Percentiles rank a stretch among this genome's conserved stretches.
Evolutionary conservation across 306 rosid genomes (phyloP).

Genomic region (Prunus dulcis): DNA sequence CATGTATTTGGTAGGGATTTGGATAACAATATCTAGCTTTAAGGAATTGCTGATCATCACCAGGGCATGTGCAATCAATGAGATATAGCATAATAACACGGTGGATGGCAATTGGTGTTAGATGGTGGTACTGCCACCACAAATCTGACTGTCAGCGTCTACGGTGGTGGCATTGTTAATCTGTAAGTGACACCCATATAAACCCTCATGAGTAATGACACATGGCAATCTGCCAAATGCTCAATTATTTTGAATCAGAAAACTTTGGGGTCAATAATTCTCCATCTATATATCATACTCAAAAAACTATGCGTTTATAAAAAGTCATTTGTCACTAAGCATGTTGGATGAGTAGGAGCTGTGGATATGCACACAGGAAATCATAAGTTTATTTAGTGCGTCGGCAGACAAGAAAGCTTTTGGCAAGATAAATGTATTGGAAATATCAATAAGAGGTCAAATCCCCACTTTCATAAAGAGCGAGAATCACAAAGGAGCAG

Average conservation of each 20-base stretch:
- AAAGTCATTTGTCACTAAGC: constrained; percentile 21
- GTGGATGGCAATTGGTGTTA: background rate
- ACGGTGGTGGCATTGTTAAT: constrained; percentile 18
- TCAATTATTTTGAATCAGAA: background rate
- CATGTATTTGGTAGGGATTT: constrained; percentile 13
- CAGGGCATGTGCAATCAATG: background rate
- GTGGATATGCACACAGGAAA: constrained; percentile 27
- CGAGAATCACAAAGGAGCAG: constrained; percentile 21
- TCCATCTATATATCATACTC: constrained; percentile 8
- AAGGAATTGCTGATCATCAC: background rate
- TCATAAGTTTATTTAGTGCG: constrained; percentile 17
- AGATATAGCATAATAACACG: constrained; percentile 10
- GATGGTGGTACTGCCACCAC: background rate
- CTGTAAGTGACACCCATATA: constrained; percentile 15
- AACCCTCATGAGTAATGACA: background rate
- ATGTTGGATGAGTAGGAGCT: constrained; percentile 26
- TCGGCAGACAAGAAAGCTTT: constrained; percentile 31
- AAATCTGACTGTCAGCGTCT: background rate
- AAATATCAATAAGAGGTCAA: constrained; percentile 28
- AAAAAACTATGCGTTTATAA: constrained; percentile 5
- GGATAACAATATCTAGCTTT: background rate
- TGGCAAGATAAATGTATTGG: constrained; percentile 27
- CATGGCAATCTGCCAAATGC: background rate
- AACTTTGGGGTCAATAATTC: background rate
- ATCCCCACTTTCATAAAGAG: constrained; percentile 45